These are phyloP conservation scores for Candida manassasensis DNA, from an alignment of 805 yeast genomes.

Conservation along the genomic window DNA sequence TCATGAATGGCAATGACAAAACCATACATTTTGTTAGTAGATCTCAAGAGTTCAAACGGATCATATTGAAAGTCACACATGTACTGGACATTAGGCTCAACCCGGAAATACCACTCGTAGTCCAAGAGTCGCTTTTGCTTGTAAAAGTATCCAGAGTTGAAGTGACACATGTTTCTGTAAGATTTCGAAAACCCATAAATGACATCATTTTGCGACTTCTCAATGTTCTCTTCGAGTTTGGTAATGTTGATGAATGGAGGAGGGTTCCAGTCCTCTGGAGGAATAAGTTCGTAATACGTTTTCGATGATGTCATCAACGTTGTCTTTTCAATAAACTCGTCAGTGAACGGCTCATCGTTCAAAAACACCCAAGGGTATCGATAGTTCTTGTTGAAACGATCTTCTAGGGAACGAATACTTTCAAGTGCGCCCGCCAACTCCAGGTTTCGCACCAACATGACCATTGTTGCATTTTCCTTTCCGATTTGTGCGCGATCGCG, in stretches of 20 bases:
- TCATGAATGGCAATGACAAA: conserved; percentile 49
- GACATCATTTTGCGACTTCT: conserved; percentile 19
- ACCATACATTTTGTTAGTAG: conserved; percentile 44
- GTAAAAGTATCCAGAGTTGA: conserved; percentile 62
- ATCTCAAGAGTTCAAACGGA: conserved; percentile 42
- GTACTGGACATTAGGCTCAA: conserved; percentile 55
- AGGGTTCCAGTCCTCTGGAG: conserved; percentile 37
- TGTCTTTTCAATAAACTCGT: conserved; percentile 38
- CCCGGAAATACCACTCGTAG: conserved; percentile 57
- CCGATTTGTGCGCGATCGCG: conserved; percentile 40
- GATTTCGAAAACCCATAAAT: conserved; percentile 46
- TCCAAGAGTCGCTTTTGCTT: conserved; percentile 39
- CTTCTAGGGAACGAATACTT: conserved; percentile 41
- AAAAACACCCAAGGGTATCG: conserved; percentile 43
- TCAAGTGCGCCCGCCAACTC: conserved; percentile 69
- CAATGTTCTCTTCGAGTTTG: conserved; percentile 22
- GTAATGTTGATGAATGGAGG: conserved; percentile 31
- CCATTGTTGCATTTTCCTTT: conserved; percentile 74
- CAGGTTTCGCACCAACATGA: conserved; percentile 82
- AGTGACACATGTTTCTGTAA: conserved; percentile 68
- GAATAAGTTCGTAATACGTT: conserved; percentile 38
- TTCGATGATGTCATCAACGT: conserved; percentile 42
- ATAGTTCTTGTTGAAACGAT: conserved; percentile 36
- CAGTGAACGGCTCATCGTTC: conserved; percentile 39
- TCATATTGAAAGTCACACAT: conserved; percentile 56